Conservation (phyloP, 108 stramenopile species). For the Nitzschia sp. region DNA sequence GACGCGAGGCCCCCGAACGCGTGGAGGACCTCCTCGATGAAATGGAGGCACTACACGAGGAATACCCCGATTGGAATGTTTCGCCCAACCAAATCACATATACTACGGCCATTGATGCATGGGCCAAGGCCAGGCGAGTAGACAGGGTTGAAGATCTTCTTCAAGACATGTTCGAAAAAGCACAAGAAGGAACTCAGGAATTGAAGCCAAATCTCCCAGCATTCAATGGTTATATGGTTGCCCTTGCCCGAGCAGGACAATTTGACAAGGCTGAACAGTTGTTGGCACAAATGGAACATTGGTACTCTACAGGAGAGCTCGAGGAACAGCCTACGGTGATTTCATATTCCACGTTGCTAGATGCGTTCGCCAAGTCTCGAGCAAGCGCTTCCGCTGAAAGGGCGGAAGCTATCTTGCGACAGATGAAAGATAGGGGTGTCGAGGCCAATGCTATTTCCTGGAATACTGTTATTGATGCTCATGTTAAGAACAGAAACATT, state of each 20-base stretch:
- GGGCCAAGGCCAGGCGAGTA: slow-evolving; percentile 52
- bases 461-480: slow-evolving; percentile 44
- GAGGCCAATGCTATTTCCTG: slow-evolving; percentile 37
- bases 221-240: slow-evolving; percentile 64
- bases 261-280: slow-evolving; percentile 40
- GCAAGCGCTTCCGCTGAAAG: slow-evolving; percentile 7
- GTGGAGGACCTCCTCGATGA: slow-evolving; percentile 59
- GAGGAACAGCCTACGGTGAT: slow-evolving; percentile 66
- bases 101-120: slow-evolving; percentile 58
- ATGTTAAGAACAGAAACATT: slow-evolving; percentile 29
- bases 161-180: slow-evolving; percentile 46
- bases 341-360: slow-evolving; percentile 70
- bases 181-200: slow-evolving; percentile 21
- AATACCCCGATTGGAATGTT: slow-evolving; percentile 30
- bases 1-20: slow-evolving; percentile 48
- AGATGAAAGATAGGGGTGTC: slow-evolving; percentile 29
- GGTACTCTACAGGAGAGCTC: slow-evolving; percentile 62
- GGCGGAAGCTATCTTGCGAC: slow-evolving; percentile 29
- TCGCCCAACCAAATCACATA: slow-evolving; percentile 62
- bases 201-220: slow-evolving; percentile 35
- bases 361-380: slow-evolving; percentile 63
- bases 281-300: slow-evolving; percentile 64
- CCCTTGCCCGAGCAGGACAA: slow-evolving; percentile 51
- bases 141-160: slow-evolving; percentile 31
- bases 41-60: slow-evolving; percentile 51